Evolutionary conservation across 176 grass and related monocot species (phyloP).

Genomic region (Cenchrus americanus): DNA sequence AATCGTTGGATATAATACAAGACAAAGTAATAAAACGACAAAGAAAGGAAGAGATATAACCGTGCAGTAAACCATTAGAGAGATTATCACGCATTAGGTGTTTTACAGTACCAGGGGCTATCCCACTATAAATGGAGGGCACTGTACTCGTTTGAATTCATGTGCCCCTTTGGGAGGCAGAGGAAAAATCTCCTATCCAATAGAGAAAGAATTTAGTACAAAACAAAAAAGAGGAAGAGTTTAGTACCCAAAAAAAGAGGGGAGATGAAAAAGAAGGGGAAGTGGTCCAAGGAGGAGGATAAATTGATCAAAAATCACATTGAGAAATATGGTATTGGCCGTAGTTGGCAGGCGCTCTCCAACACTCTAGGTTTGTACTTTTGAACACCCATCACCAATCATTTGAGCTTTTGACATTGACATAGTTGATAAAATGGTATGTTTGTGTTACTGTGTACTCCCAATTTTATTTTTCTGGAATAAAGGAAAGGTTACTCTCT

Average conservation of each 20-base stretch:
- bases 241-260: constrained; percentile 18
- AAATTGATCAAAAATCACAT: constrained; percentile 50
- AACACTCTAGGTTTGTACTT: constrained; percentile 48
- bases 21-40: constrained; percentile 49
- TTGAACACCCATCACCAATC: background rate
- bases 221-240: background rate
- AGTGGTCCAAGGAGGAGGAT: constrained; percentile 55
- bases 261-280: constrained; percentile 46
- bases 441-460: background rate
- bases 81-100: constrained; percentile 46
- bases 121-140: constrained; percentile 33
- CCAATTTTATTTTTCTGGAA: background rate
- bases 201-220: constrained; percentile 26
- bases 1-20: constrained; percentile 50
- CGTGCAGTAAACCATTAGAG: constrained; percentile 11
- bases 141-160: constrained; percentile 20
- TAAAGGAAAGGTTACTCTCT: background rate
- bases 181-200: background rate
- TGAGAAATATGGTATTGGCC: constrained; percentile 45
- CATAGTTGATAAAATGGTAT: background rate
- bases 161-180: constrained; percentile 44
- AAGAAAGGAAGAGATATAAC: constrained; percentile 28
- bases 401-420: background rate
- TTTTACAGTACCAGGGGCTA: constrained; percentile 7
- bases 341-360: constrained; percentile 57